Evolutionary conservation across 2,329 filamentous ascomycete genomes (phyloP), one percentile per base, ranked within the genome.

Genomic region (Fusarium citri): DNA sequence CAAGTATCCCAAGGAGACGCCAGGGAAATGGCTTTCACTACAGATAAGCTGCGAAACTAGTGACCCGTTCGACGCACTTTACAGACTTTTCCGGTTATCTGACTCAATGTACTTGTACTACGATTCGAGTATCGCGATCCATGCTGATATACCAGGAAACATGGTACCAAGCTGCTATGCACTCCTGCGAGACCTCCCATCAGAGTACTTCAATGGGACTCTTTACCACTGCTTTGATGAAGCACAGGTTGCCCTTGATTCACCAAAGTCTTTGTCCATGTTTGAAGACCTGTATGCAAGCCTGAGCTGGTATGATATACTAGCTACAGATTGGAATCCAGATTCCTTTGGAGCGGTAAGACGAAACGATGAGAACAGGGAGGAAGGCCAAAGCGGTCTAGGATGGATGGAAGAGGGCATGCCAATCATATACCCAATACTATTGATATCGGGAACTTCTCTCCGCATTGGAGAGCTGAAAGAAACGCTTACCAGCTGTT

Each of bases 41-140:
- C 49, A 55, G 26, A 55, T 60, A 14, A 25, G 30, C 8, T 60
- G 57, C 18, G 9, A 12, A 8, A 10, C 6, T 1, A 16, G 47
- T 28, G 57, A 60, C 22, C 57, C 57, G 1, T 60, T 60, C 20
- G 57, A 60, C 26, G 57, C 50, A 6, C 40, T 60, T 2, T 60
- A 37, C 30, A 55, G 49, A 8, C 25, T 60, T 15, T 60, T 60
- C 20, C 22, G 57, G 10, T 46, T 60, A 8, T 15, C 18, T 6
- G 15, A 55, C 26, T 9, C 30, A 26, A 1, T 1, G 1, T 42
- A 48, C 16, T 40, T 55, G 2, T 20, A 23, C 7, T 16, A 30
- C 16, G 23, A 34, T 22, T 3, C 15, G 2, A 3, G 6, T 0
- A 2, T 16, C 16, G 3, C 16, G 6, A 11, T 47, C 8, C 5